These are phyloP conservation scores for Metarhizium sp. DNA, from an alignment of 2,329 filamentous ascomycete species.

Conservation along the genomic window DNA sequence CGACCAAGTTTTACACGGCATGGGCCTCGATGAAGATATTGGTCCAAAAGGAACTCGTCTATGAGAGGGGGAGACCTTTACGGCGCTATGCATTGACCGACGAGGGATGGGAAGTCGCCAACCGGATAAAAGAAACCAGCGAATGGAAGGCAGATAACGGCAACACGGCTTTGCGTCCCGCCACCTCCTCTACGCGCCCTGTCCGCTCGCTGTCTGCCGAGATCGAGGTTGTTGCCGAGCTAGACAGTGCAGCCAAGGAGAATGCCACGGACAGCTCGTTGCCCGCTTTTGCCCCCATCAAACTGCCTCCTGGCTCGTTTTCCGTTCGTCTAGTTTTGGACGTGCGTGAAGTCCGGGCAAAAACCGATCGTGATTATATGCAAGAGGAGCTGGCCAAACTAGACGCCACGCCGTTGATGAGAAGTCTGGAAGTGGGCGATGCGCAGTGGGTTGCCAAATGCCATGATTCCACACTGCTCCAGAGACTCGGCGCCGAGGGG, in stretches of 20 bases:
- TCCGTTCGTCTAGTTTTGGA: conserved; percentile 66
- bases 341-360: conserved; percentile 63
- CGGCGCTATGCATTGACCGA: conserved; percentile 64
- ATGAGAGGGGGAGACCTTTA: conserved; percentile 58
- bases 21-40: conserved; percentile 79
- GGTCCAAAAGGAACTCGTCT: conserved; percentile 62
- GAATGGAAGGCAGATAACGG: conserved; percentile 21
- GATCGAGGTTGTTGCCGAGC: conserved; percentile 1
- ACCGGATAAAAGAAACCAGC: conserved; percentile 48
- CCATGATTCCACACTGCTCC: conserved; percentile 46
- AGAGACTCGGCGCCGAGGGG: conserved; percentile 48
- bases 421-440: conserved; percentile 64
- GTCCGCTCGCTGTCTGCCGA: conserved; percentile 11
- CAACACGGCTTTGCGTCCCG: not conserved
- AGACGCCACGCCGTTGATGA: conserved; percentile 56
- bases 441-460: conserved; percentile 72
- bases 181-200: not conserved
- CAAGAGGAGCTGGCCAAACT: conserved; percentile 60
- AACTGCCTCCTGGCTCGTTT: conserved; percentile 55
- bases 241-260: conserved; percentile 8
- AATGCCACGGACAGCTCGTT: conserved; percentile 17
- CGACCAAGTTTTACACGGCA: conserved; percentile 65
- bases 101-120: conserved; percentile 67
- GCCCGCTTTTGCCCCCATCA: conserved; percentile 48
- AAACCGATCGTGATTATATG: conserved; percentile 68